Evolutionary conservation across 441 rosid species (phyloP), one percentile per base, ranked within the genome.

Genomic region (Mallotus japonicus): DNA sequence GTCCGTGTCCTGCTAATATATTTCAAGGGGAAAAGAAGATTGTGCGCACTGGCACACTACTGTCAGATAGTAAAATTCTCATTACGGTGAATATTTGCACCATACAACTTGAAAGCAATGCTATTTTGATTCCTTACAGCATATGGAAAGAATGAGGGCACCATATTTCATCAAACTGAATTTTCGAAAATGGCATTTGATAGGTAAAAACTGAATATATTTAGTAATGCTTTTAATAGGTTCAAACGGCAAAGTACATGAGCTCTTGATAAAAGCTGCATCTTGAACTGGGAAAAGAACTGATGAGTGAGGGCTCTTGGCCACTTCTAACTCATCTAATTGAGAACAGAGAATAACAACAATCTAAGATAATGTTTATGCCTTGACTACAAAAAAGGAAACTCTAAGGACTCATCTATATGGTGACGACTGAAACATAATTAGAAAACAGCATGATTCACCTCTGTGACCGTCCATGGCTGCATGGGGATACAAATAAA

Each of bases 321-420:
- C 86, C 83, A 57, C 88, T 78, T 71, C 88, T 76, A 74, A 78
- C 86, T 64, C 88, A 85, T 79, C 87, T 55, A 60, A 71, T 64
- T 75, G 40, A 72, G 67, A 81, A 56, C 63, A 75, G n/a, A 61
- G 17, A 62, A 63, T 37, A 67, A 76, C 42, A 69, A 69, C 61
- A 78, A 51, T 67, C 56, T 54, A 49, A 28, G 49, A 53, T 60
- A 11, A 50, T 57, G 66, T 73, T 72, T 67, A 66, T 68, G 67
- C 51, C 78, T 73, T 59, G 53, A 65, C 56, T 55, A 50, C 15
- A 68, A 73, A 70, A 68, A 28, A 5, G 2, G 49, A 75, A 64
- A 78, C 78, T 70, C 75, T 17, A 71, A 67, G 58, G 75, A 78
- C 67, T 79, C 71, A 59, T 62, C 49, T 51, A 59, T 46, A 34